phyloP scores from a whole-genome alignment of 306 rosid species.

The Calophaca sinica region DNA sequence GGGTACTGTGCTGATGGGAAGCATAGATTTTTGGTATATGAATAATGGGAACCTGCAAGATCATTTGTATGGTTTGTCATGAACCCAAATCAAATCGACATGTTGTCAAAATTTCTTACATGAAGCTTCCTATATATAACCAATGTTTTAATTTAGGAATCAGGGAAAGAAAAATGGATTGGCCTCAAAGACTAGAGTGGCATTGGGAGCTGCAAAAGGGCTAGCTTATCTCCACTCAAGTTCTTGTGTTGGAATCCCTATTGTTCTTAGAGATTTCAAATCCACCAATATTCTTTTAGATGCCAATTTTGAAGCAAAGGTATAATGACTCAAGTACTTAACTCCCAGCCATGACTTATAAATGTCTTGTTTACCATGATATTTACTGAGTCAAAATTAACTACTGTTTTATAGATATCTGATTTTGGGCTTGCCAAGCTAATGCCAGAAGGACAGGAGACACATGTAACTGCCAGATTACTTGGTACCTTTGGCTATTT shows the following conservation, averaged over 20 bases:
- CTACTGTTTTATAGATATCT: slow-evolving; percentile 64
- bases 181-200: slow-evolving; percentile 84
- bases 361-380: slow-evolving; percentile 18
- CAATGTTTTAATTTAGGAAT: slow-evolving; percentile 54
- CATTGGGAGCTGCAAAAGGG: slow-evolving; percentile 95
- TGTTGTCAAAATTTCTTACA: not conserved
- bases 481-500: slow-evolving; percentile 95
- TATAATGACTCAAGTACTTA: slow-evolving; percentile 33
- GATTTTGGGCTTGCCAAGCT: slow-evolving; percentile 97
- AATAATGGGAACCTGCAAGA: slow-evolving; percentile 94
- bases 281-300: slow-evolving; percentile 86
- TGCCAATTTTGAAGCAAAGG: slow-evolving; percentile 86
- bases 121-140: slow-evolving; percentile 33
- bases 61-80: slow-evolving; percentile 76
- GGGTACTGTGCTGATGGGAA: slow-evolving; percentile 99
- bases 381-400: slow-evolving; percentile 28
- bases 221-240: slow-evolving; percentile 88
- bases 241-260: slow-evolving; percentile 76
- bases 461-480: slow-evolving; percentile 78
- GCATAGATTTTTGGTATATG: slow-evolving; percentile 86
- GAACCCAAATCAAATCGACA: slow-evolving; percentile 35
- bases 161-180: slow-evolving; percentile 74
- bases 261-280: slow-evolving; percentile 93
- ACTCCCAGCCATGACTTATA: not conserved
- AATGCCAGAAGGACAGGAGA: slow-evolving; percentile 94